A percentile compares a stretch with the other conserved stretches of the same genome.
These are phyloP conservation scores for Kurtzmaniella quercitrusa DNA, from an alignment of 1,139 yeast genomes.

Conservation along the genomic window DNA sequence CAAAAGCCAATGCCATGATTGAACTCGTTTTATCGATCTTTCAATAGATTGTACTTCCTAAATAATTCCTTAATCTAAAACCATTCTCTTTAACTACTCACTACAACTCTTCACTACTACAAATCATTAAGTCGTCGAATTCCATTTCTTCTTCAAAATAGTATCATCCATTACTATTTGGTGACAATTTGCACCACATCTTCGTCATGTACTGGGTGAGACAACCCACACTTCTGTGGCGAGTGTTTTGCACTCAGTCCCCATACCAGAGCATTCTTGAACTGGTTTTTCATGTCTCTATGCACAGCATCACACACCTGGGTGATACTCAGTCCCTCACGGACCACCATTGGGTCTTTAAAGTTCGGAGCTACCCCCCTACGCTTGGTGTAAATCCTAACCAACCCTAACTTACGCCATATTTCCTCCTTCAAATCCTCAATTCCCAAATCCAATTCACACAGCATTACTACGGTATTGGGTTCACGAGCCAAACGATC, in stretches of 20 bases:
- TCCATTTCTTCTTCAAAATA: too few relatives aligned
- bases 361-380: constrained; percentile 71
- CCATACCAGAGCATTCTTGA: constrained; percentile 95
- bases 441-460: constrained; percentile 81
- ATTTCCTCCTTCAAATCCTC: constrained; percentile 87
- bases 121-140: too few relatives aligned
- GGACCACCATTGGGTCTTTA: constrained; percentile 85
- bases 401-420: constrained; percentile 81
- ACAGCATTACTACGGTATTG: constrained; percentile 89
- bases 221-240: constrained; percentile 93
- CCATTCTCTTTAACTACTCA: too few relatives aligned
- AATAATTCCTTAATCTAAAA: too few relatives aligned
- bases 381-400: constrained; percentile 81
- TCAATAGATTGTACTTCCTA: too few relatives aligned
- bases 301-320: constrained; percentile 92
- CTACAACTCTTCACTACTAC: too few relatives aligned
- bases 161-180: constrained; percentile 40
- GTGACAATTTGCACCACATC: constrained; percentile 91
- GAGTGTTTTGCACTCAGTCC: constrained; percentile 93
- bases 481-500: constrained; percentile 90
- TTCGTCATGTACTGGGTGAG: constrained; percentile 81
- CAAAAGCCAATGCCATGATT: too few relatives aligned
- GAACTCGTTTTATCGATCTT: too few relatives aligned
- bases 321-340: constrained; percentile 72
- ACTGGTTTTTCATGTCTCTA: constrained; percentile 85